These are phyloP conservation scores for Zymoseptoria pseudotritici DNA, from an alignment of 2,329 filamentous ascomycete species.

Conservation along the genomic window DNA sequence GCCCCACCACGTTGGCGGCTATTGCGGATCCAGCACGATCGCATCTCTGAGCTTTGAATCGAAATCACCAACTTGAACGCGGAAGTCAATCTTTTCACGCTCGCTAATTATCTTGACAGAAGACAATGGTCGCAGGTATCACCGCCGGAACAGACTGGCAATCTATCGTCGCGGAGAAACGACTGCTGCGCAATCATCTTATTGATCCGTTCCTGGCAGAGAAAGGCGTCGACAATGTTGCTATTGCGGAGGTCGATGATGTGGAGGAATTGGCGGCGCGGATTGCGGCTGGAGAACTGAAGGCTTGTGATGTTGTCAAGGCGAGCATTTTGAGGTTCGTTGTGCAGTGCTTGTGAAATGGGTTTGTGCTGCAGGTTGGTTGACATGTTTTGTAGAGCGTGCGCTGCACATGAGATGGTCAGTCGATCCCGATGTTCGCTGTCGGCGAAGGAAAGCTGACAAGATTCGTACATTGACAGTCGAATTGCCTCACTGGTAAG, in stretches of 20 bases:
- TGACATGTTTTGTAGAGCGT: constrained; percentile 7
- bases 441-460: too few relatives aligned
- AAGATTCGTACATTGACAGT: constrained; percentile 30
- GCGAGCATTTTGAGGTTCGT: constrained; percentile 15
- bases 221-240: background rate
- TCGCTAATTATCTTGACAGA: background rate
- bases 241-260: constrained; percentile 4
- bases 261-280: constrained; percentile 2
- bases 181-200: background rate
- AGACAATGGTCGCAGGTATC: background rate
- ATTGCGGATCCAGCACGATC: too few relatives aligned
- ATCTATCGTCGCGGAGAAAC: background rate
- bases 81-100: too few relatives aligned
- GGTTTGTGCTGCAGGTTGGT: background rate
- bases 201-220: background rate
- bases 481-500: constrained; percentile 51
- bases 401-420: constrained; percentile 15
- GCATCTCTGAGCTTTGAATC: too few relatives aligned
- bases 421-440: too few relatives aligned
- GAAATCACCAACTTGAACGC: too few relatives aligned
- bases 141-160: constrained; percentile 1
- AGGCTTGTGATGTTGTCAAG: constrained; percentile 3
- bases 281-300: constrained; percentile 7
- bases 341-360: background rate
- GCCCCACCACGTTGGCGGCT: too few relatives aligned